Conservation (phyloP, 768 basidiomycete species). For the Russula griseocarnosa region DNA sequence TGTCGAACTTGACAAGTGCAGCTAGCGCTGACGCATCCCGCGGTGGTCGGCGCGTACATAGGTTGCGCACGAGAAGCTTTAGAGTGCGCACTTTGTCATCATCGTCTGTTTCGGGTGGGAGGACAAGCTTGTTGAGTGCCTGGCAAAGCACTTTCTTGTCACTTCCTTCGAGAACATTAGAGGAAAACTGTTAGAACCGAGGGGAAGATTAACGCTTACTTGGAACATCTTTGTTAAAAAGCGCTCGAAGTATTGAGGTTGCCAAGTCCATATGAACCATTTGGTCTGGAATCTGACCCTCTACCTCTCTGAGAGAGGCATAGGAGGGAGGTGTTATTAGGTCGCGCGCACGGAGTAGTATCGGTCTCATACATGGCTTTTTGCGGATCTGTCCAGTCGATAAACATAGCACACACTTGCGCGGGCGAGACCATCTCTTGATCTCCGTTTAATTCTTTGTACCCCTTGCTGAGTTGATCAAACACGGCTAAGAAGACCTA, state of each 20-base stretch:
- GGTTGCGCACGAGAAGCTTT: conserved; percentile 56
- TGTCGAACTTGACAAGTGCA: conserved; percentile 68
- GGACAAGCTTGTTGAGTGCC: conserved; percentile 48
- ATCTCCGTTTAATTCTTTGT: conserved; percentile 64
- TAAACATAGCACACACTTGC: conserved; percentile 73
- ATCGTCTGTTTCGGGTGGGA: conserved; percentile 63
- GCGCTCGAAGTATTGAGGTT: conserved; percentile 45
- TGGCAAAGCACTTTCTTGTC: conserved; percentile 48
- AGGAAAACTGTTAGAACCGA: not conserved
- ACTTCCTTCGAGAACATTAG: conserved; percentile 37
- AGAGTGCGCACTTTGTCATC: conserved; percentile 62
- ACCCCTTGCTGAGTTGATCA: conserved; percentile 52
- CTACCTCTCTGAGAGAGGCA: conserved; percentile 38
- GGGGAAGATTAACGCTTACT: conserved; percentile 42
- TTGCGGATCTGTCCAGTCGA: conserved; percentile 85
- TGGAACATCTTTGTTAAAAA: conserved; percentile 47
- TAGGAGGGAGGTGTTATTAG: conserved; percentile 3
- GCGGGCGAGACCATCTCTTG: conserved; percentile 68
- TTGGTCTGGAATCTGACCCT: conserved; percentile 40
- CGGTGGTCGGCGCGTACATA: conserved; percentile 57
- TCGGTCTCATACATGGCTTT: conserved; percentile 54
- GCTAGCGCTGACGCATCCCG: conserved; percentile 59
- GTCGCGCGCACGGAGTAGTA: not conserved
- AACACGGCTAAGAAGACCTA: conserved; percentile 73
- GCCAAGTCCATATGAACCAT: conserved; percentile 55